A percentile compares a stretch with the other conserved stretches of the same genome.
These are phyloP conservation scores for Wallacemonas collosoma DNA, from an alignment of 208 protist genomes.

Conservation along the genomic window DNA sequence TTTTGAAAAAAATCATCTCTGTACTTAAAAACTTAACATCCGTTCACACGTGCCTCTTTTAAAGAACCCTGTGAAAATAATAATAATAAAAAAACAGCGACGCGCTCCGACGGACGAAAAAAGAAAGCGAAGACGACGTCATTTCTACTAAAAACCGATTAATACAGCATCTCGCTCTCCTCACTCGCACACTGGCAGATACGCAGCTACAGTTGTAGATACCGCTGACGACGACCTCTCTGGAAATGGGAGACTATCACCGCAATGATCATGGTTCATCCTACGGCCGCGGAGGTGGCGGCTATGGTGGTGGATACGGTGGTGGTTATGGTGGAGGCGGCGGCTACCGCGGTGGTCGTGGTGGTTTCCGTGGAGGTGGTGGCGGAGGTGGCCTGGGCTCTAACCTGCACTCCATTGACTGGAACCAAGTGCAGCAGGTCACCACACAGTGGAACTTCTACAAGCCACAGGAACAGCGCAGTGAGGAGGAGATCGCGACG, in stretches of 20 bases:
- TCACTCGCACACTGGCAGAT: not conserved
- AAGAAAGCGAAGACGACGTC: too few relatives aligned
- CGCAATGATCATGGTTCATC: not conserved
- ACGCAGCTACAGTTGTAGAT: not conserved
- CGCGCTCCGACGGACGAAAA: too few relatives aligned
- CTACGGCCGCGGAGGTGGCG: conserved; percentile 1
- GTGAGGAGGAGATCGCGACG: conserved; percentile 67
- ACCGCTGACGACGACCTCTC: too few relatives aligned
- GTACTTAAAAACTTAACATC: too few relatives aligned
- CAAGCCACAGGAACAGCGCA: conserved; percentile 75
- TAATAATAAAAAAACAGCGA: too few relatives aligned
- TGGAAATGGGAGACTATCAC: conserved; percentile 15
- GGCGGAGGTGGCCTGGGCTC: conserved; percentile 45
- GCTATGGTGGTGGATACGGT: conserved; percentile 1
- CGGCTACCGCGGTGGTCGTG: conserved; percentile 19
- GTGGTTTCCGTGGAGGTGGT: conserved; percentile 17
- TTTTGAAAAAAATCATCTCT: too few relatives aligned
- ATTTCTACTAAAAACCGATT: too few relatives aligned
- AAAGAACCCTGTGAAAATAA: too few relatives aligned
- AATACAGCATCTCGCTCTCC: conserved; percentile 7
- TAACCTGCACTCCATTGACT: conserved; percentile 70
- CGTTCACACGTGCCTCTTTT: too few relatives aligned
- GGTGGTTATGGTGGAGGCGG: conserved; percentile 23
- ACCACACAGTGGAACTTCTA: conserved; percentile 84
- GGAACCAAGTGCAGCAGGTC: conserved; percentile 69